Evolutionary conservation across 495 filamentous ascomycete genomes (phyloP).

Genomic region (Talaromyces thailandensis): DNA sequence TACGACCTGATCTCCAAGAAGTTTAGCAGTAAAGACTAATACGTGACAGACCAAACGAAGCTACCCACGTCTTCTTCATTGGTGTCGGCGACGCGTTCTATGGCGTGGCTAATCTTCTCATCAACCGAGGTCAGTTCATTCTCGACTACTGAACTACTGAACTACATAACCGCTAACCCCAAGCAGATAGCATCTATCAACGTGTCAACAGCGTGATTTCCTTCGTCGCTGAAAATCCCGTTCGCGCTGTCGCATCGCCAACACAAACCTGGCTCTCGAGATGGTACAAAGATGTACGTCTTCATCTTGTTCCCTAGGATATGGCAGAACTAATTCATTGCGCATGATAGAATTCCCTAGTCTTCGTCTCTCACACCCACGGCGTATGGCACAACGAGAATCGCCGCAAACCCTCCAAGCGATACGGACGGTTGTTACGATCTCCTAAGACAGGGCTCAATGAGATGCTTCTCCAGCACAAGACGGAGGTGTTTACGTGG

Average conservation of each 20-base stretch:
- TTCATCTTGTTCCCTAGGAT: neutral
- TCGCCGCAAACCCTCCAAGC: slow-evolving; percentile 52
- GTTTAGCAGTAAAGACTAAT: neutral
- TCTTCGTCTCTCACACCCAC: slow-evolving; percentile 66
- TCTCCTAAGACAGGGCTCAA: slow-evolving; percentile 45
- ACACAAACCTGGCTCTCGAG: slow-evolving; percentile 53
- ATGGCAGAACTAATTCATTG: neutral
- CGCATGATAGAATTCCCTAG: slow-evolving; percentile 53
- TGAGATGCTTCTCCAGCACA: slow-evolving; percentile 56
- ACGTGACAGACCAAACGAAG: slow-evolving; percentile 45
- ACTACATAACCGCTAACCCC: neutral
- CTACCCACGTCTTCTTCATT: slow-evolving; percentile 67
- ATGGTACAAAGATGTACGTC: slow-evolving; percentile 58
- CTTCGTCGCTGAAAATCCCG: slow-evolving; percentile 35
- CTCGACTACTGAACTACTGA: neutral
- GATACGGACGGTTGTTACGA: slow-evolving; percentile 54
- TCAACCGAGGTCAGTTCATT: slow-evolving; percentile 52
- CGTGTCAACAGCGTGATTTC: slow-evolving; percentile 52
- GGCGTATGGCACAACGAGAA: slow-evolving; percentile 57
- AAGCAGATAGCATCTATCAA: slow-evolving; percentile 34
- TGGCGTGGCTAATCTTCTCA: slow-evolving; percentile 59
- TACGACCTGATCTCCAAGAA: slow-evolving; percentile 17
- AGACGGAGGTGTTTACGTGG: slow-evolving; percentile 46
- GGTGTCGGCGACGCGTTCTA: slow-evolving; percentile 73
- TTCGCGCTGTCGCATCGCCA: slow-evolving; percentile 55